Evolutionary conservation across 495 filamentous ascomycete genomes (phyloP), one percentile per base, ranked within the genome.

Genomic region (Xylaria bambusicola): DNA sequence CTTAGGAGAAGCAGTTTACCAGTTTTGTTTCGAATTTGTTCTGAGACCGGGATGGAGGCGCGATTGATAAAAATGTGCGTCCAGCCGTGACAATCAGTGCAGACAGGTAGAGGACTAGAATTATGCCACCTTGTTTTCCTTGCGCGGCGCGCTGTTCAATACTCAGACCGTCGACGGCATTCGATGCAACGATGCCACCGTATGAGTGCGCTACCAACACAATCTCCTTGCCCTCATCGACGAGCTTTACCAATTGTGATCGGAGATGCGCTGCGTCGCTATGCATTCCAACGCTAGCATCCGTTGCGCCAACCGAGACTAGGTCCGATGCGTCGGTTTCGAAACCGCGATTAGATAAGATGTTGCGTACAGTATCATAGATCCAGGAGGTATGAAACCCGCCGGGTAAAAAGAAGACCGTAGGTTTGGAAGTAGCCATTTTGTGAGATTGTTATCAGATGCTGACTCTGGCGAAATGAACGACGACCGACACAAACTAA

Each of bases 121-220:
- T 64, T 23, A 77, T 63, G 3, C 76, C 76, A 9, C 74, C 76
- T 6, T 57, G 13, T 33, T 62, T 62, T 12, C 66, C 66, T 6
- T 52, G 15, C 4, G 62, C 38, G 29, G 53, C 44, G 20, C 69
- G 65, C 38, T 63, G 62, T 38, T 48, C 21, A 18, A 63, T 26
- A 15, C 58, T 61, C 6, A 76, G 68, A 15, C 61, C 69, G 23
- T 64, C 54, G 24, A 72, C 48, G 6, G 75, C 75, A 41, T 71
- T 65, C 1, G 66, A 72, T 21, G 71, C 71, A 38, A 74, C 66
- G 18, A 63, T 56, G 26, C 76, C 75, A 40, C 76, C 75, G 50
- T 77, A 77, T 4, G 76, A 77, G 54, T 79, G 76, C 55, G 74
- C 68, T 26, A 79, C 56, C 64, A 75, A 62, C 5, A 77, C 24